Evolutionary conservation across 495 filamentous ascomycete species (phyloP), one percentile per base, ranked within the genome.

Genomic region (Neurospora terricola): DNA sequence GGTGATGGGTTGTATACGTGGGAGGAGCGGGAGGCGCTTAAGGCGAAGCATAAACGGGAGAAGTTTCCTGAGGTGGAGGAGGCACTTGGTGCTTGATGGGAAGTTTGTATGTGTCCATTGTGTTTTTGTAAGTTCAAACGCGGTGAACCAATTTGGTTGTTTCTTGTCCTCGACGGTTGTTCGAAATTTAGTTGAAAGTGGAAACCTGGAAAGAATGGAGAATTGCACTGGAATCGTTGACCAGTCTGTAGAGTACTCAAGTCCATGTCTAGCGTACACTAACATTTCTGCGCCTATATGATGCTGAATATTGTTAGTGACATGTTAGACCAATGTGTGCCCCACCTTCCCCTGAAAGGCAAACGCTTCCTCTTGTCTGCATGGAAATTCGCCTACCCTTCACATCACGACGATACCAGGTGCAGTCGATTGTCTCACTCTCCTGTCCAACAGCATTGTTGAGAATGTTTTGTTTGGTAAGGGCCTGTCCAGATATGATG

Each of bases 1-100:
- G 80, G 82, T 1, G 80, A 81, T 69, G 82, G 80, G 7, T 18
- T 80, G 69, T 80, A 72, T 43, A 77, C 76, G 6, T 36, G 40
- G 21, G 74, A 73, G 70, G 79, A 80, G 72, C 72, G 79, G 59
- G 79, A 76, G 21, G 71, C 6, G 73, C 69, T 79, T 38, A 79
- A 75, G 74, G 73, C 72, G 71, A 72, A 30, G 72, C 78, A 78
- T 37, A 59, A 72, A 30, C 18, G 45, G 70, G 62, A 73, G 16
- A 71, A 59, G n/a, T 75, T 48, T 40, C 54, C 68, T 38, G 76
- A 70, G 45, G 79, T 80, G 1, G 79, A 80, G 70, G 78, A 80
- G 73, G 77, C 76, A 18, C 43, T 70, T 38, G 79, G 75, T 2
- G 78, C 79, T 37, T 80, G 66, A 77, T 66, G 21, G 11, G 10